Evolutionary conservation across 2,329 filamentous ascomycete genomes (phyloP), one percentile per base, ranked within the genome.

Genomic region (Phialocephala subalpina): DNA sequence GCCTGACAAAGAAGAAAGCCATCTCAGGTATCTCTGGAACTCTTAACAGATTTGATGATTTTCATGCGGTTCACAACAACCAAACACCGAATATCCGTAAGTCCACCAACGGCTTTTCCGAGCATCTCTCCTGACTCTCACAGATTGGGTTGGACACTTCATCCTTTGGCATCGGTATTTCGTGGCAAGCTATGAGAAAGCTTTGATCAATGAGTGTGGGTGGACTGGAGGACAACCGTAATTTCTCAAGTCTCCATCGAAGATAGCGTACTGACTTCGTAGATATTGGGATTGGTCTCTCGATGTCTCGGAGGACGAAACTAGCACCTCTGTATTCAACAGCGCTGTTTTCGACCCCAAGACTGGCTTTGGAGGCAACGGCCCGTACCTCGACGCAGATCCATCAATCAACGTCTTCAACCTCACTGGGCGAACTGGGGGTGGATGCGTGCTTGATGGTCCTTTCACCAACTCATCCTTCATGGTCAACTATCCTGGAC

Each of bases 201-300:
- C 38, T n/a, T 14, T 42, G 38, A 42, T 42, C 12, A 42, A 14
- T n/a, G 38, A 42, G 38, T 42, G 38, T 42, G 38, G 38, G 18
- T 42, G 18, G 12, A 14, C 18, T 16, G 38, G 38, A 42, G 38
- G 38, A n/a, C 38, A 42, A 42, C 38, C 38, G 38, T 42, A 14
- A 42, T 4, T n/a, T n/a, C 12, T 42, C 5, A 16, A 42, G 18
- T 4, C 12, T 12, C 3, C 12, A 3, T 42, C 18, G 38, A 42
- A 14, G 38, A 42, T n/a, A 12, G 12, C 38, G 38, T 14, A 42
- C 38, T 42, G 38, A 42, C 38, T 42, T n/a, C 18, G 18, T n/a
- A 42, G 38, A 42, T 42, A 42, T n/a, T 42, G 38, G 38, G 38
- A 42, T 42, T 42, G 38, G 38, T 42, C 38, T 42, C 38, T 42